phyloP scores from a whole-genome alignment of 768 basidiomycete species.

The Leccinum fibrillosum region DNA sequence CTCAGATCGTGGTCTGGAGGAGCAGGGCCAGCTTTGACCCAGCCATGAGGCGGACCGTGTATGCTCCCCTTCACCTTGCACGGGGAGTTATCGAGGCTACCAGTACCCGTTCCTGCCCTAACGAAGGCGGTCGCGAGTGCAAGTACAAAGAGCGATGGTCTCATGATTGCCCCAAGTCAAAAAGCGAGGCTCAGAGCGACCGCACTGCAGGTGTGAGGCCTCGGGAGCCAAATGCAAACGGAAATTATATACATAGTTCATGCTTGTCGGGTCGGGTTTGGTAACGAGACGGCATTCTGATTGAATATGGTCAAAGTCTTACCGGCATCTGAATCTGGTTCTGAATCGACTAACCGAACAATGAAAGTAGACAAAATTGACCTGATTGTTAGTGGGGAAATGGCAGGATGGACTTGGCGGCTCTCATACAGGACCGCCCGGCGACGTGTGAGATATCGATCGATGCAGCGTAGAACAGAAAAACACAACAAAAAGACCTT shows the following conservation, averaged over 20 bases:
- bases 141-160: slow-evolving; percentile 7
- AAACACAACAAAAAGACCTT: too few species aligned
- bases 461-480: too few species aligned
- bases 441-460: too few species aligned
- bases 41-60: slow-evolving; percentile 41
- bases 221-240: neutral
- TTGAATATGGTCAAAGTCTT: neutral
- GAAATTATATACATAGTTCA: neutral
- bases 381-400: too few species aligned
- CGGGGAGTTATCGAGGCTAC: slow-evolving; percentile 5
- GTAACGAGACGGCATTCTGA: neutral
- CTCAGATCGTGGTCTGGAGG: slow-evolving; percentile 43
- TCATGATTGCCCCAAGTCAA: slow-evolving; percentile 6
- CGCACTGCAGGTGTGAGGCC: neutral
- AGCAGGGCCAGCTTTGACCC: slow-evolving; percentile 44
- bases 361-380: neutral
- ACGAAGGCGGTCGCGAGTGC: slow-evolving; percentile 13
- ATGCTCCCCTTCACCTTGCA: slow-evolving; percentile 50
- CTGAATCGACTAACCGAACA: neutral
- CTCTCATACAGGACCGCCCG: neutral
- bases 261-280: too few species aligned
- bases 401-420: neutral
- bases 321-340: neutral
- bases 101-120: neutral
- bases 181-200: neutral